Percentiles rank a stretch among this genome's conserved stretches.
phyloP scores from a whole-genome alignment of 768 basidiomycete species.

The Leucocoprinus birnbaumii region DNA sequence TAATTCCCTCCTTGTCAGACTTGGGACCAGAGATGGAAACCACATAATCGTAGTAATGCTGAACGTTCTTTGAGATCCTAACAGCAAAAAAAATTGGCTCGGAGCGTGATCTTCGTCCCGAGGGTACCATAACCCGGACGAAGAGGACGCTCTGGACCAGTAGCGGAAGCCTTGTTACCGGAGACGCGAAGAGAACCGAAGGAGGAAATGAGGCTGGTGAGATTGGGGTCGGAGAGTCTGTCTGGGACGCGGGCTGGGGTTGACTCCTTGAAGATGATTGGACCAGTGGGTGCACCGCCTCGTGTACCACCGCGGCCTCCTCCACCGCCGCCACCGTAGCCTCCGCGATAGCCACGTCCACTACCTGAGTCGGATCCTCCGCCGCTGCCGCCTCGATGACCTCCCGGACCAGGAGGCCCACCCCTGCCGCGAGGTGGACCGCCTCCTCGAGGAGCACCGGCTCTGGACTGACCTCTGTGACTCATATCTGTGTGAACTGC shows the following conservation, averaged over 20 bases:
- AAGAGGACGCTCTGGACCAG: slow-evolving; percentile 34
- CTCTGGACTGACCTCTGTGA: slow-evolving; percentile 13
- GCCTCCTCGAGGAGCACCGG: slow-evolving; percentile 22
- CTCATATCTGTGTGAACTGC: slow-evolving; percentile 16
- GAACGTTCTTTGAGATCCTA: slow-evolving; percentile 35
- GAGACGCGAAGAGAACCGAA: slow-evolving; percentile 26
- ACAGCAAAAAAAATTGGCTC: slow-evolving; percentile 63
- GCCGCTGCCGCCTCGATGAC: neutral
- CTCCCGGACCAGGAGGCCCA: slow-evolving; percentile 12
- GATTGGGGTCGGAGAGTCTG: slow-evolving; percentile 29
- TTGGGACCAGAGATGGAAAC: slow-evolving; percentile 43
- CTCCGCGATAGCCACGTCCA: neutral
- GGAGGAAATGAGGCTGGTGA: slow-evolving; percentile 32
- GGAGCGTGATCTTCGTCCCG: slow-evolving; percentile 42
- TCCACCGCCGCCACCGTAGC: slow-evolving; percentile 3
- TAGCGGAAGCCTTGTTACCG: neutral
- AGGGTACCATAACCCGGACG: slow-evolving; percentile 53
- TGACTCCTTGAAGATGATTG: slow-evolving; percentile 34
- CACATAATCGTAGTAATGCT: slow-evolving; percentile 48
- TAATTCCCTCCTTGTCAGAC: slow-evolving; percentile 36
- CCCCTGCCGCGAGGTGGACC: slow-evolving; percentile 16
- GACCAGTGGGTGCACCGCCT: slow-evolving; percentile 22
- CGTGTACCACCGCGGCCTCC: slow-evolving; percentile 14
- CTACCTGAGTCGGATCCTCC: slow-evolving; percentile 2
- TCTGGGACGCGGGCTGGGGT: slow-evolving; percentile 29